A percentile compares a stretch with the other conserved stretches of the same genome.
Conservation (phyloP, 2,329 filamentous ascomycete species). For the Cylindrodendrum hubeiense region DNA sequence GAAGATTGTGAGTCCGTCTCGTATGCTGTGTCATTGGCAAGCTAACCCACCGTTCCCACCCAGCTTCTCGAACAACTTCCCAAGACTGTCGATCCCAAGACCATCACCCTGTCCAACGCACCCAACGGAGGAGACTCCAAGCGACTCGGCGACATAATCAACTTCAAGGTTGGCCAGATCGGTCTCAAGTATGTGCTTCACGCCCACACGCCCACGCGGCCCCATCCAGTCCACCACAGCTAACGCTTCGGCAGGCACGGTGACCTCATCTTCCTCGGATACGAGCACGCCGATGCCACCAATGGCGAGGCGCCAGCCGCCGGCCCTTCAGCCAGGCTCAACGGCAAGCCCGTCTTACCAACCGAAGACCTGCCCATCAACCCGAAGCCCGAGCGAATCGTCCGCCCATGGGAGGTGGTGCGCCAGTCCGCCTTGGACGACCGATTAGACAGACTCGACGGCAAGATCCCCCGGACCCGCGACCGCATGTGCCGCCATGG, state of each 20-base stretch:
- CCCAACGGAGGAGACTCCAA: constrained; percentile 71
- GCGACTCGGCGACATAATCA: constrained; percentile 68
- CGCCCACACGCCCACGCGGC: not conserved
- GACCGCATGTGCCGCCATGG: constrained; percentile 97
- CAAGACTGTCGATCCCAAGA: constrained; percentile 69
- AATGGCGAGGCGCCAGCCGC: constrained; percentile 47
- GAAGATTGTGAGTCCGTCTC: constrained; percentile 56
- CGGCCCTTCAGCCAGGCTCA: constrained; percentile 75
- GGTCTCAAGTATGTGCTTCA: constrained; percentile 65
- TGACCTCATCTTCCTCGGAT: constrained; percentile 90
- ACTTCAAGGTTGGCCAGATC: constrained; percentile 68
- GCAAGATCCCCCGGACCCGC: constrained; percentile 83
- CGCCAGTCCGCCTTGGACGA: constrained; percentile 91
- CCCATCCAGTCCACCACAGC: constrained; percentile 12
- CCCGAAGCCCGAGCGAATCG: constrained; percentile 72
- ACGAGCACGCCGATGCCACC: constrained; percentile 68
- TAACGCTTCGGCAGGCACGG: constrained; percentile 74
- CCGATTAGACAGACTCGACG: constrained; percentile 85
- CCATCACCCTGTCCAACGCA: constrained; percentile 72
- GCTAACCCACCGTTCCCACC: constrained; percentile 28
- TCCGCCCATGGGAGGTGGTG: constrained; percentile 82
- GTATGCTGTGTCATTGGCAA: not conserved
- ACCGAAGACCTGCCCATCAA: constrained; percentile 76
- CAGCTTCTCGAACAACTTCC: constrained; percentile 72
- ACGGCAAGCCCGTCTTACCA: constrained; percentile 79